Percentiles rank a stretch among this genome's conserved stretches.
These are phyloP conservation scores for Kwoniella sp. DNA, from an alignment of 768 basidiomycete genomes.

Conservation along the genomic window DNA sequence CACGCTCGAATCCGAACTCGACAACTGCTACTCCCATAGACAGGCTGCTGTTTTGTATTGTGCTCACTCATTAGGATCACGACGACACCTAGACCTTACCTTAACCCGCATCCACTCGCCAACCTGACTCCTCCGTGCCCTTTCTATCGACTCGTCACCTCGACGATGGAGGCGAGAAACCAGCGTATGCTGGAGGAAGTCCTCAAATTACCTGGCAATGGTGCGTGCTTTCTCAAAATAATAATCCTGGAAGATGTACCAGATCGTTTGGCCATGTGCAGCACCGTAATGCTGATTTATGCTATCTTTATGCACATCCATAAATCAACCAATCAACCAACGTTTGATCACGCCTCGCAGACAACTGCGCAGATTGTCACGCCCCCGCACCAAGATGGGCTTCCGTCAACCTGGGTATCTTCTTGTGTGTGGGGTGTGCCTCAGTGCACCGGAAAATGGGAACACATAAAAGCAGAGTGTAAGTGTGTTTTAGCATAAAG, in stretches of 20 bases:
- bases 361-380: constrained; percentile 89
- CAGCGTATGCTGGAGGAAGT: constrained; percentile 66
- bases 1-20: too few species aligned
- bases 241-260: too few species aligned
- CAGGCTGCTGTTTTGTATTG: too few species aligned
- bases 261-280: too few species aligned
- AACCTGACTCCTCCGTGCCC: constrained; percentile 15
- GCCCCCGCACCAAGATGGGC: constrained; percentile 83
- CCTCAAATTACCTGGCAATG: constrained; percentile 74
- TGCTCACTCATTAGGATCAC: not conserved
- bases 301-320: too few species aligned
- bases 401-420: constrained; percentile 75
- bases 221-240: constrained; percentile 58
- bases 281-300: too few species aligned
- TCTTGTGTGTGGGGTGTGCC: constrained; percentile 75
- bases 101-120: not conserved
- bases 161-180: constrained; percentile 36
- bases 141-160: constrained; percentile 8
- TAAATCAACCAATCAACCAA: too few species aligned
- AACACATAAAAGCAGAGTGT: constrained; percentile 93
- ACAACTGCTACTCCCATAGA: too few species aligned
- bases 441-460: constrained; percentile 92
- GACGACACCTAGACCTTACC: too few species aligned
- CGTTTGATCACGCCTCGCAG: too few species aligned
- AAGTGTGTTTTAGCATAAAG: constrained; percentile 53